phyloP scores from a whole-genome alignment of 2,329 filamentous ascomycete genomes.

The Claviceps maximensis region DNA sequence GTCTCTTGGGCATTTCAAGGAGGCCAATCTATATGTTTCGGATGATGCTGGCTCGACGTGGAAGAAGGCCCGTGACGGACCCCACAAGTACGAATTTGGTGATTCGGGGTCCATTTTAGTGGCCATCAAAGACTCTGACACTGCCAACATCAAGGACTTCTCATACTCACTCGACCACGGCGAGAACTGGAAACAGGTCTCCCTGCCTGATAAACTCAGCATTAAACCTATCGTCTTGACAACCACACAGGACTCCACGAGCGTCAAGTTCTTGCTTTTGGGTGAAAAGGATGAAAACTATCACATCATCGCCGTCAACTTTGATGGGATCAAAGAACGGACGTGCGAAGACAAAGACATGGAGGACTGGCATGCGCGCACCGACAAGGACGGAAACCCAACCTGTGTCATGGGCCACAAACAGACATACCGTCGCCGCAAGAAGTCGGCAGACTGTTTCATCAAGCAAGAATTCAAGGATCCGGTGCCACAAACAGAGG shows the following conservation, averaged over 20 bases:
- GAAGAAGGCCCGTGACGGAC: conserved; percentile 59
- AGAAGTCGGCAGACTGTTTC: conserved; percentile 80
- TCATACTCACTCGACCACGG: conserved; percentile 84
- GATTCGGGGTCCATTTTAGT: conserved; percentile 83
- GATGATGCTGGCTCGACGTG: conserved; percentile 83
- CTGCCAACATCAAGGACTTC: conserved; percentile 44
- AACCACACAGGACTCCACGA: conserved; percentile 85
- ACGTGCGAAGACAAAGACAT: conserved; percentile 70
- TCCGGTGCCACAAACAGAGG: conserved; percentile 52
- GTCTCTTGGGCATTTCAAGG: conserved; percentile 52
- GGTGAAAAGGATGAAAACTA: conserved; percentile 45
- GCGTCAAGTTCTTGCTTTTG: conserved; percentile 75
- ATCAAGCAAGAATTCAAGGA: conserved; percentile 77
- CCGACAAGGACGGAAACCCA: conserved; percentile 65
- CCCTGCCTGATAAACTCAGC: conserved; percentile 53
- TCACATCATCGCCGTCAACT: conserved; percentile 67
- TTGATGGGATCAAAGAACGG: conserved; percentile 64
- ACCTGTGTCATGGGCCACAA: conserved; percentile 94
- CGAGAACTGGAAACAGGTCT: conserved; percentile 61
- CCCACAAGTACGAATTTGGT: conserved; percentile 93
- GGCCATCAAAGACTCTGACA: conserved; percentile 61
- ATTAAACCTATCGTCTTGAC: conserved; percentile 64
- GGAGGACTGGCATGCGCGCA: conserved; percentile 77
- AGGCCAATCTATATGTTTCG: conserved; percentile 76
- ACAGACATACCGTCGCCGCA: conserved; percentile 74